phyloP scores from a whole-genome alignment of 108 stramenopile genomes.

The Nitzschia sp. region DNA sequence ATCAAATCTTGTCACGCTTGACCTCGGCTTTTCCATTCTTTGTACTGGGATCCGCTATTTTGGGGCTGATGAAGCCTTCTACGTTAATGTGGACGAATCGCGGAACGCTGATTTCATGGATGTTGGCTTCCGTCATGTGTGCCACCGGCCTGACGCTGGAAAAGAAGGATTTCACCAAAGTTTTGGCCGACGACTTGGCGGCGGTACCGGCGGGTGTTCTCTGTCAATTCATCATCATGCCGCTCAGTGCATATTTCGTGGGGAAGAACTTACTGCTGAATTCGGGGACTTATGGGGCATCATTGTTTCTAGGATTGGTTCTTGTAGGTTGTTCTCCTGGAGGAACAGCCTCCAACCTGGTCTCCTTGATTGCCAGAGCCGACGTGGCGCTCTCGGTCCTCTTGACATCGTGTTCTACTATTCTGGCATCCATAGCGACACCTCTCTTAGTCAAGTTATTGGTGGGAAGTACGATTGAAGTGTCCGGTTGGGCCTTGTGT shows the following conservation, averaged over 20 bases:
- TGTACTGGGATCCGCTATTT: slow-evolving; percentile 71
- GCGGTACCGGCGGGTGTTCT: slow-evolving; percentile 87
- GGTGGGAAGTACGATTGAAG: slow-evolving; percentile 72
- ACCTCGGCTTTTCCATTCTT: slow-evolving; percentile 89
- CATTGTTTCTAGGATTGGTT: slow-evolving; percentile 71
- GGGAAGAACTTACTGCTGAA: slow-evolving; percentile 65
- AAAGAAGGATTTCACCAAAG: slow-evolving; percentile 80
- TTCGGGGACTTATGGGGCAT: slow-evolving; percentile 40
- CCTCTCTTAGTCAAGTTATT: slow-evolving; percentile 85
- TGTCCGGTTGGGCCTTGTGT: slow-evolving; percentile 70
- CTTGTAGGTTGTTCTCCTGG: slow-evolving; percentile 91
- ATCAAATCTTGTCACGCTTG: slow-evolving; percentile 58
- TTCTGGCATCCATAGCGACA: slow-evolving; percentile 83
- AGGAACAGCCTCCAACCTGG: slow-evolving; percentile 94
- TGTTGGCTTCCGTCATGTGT: slow-evolving; percentile 85
- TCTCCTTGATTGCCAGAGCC: slow-evolving; percentile 92
- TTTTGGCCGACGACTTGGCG: slow-evolving; percentile 45
- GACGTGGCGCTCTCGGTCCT: slow-evolving; percentile 91
- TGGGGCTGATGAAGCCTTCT: slow-evolving; percentile 52
- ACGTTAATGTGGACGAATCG: slow-evolving; percentile 78
- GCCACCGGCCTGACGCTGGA: slow-evolving; percentile 93
- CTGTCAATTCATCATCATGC: slow-evolving; percentile 93
- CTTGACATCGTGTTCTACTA: slow-evolving; percentile 89
- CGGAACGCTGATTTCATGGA: slow-evolving; percentile 62
- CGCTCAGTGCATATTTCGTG: slow-evolving; percentile 69